Base-by-base conservation (phyloP, 148 eudicot species). In the Drosera capensis region DNA sequence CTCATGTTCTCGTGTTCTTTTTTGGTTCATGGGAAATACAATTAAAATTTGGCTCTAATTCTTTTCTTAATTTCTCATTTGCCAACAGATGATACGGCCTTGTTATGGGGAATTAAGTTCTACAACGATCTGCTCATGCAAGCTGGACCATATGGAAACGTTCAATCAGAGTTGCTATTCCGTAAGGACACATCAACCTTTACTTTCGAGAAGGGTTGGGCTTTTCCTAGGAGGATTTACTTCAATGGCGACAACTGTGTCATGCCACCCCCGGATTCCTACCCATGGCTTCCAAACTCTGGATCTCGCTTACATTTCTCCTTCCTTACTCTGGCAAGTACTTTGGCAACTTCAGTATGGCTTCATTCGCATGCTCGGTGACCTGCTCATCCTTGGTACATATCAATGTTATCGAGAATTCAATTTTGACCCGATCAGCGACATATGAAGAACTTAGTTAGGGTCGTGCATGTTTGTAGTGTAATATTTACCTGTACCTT, bases 231-330 rank as follows among this genome's bases (percentile, higher is more conserved):
- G 16, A 63, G 65, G 51, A 50, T 79, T 17, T 79, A 79, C 65
- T 74, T 74, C 43, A 77, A 77, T 49, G 84, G 84, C 0, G 79
- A 77, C 25, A 67, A 73, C 45, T 78, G 85, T 59, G 72, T 71
- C 29, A 79, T 79, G 78, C 86, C 86, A n/a, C 73, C 77, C 28
- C 86, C 86, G 1, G 71, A 68, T 51, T 57, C 78, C 43, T 79
- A 79, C 43, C 86, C 86, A 19, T 68, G 68, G 64, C 61, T 74
- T 15, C 86, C 86, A 35, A 74, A 64, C 42, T 60, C 63, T n/a
- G 60, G 71, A 56, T 49, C 60, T 4, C 65, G 53, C 36, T 43
- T 13, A 12, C 2, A 34, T 12, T 8, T 58, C 14, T 57, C 67
- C 23, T 36, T 65, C 15, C 46, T 70, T 43, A 45, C 23, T 46